A percentile compares a stretch with the other conserved stretches of the same genome.
Evolutionary conservation across 257 asterid genomes (phyloP).

Genomic region (Ballota nigra): DNA sequence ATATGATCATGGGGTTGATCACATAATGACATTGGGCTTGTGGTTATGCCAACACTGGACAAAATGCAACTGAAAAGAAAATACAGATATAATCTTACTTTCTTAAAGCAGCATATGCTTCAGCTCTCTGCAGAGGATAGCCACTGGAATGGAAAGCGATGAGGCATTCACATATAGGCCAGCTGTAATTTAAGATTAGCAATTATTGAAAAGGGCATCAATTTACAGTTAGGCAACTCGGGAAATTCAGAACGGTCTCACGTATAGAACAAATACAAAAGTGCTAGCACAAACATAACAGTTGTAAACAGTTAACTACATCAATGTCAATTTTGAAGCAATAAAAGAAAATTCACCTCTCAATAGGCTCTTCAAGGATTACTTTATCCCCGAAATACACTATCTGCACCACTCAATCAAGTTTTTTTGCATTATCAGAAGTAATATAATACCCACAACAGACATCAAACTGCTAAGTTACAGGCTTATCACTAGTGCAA

Average conservation of each 20-base stretch:
- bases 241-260: too few relatives aligned
- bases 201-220: conserved; percentile 11
- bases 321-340: neutral
- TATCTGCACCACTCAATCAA: conserved; percentile 49
- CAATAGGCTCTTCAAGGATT: conserved; percentile 85
- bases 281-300: neutral
- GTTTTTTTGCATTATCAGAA: neutral
- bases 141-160: conserved; percentile 87
- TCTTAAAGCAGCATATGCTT: conserved; percentile 89
- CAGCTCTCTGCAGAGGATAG: conserved; percentile 87
- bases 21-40: neutral
- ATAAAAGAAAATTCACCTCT: conserved; percentile 50
- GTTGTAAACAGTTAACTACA: neutral
- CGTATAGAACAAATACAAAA: neutral
- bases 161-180: conserved; percentile 96
- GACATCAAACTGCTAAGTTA: neutral
- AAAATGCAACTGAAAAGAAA: conserved; percentile 5
- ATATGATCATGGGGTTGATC: neutral
- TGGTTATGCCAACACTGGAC: conserved; percentile 7
- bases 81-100: conserved; percentile 48
- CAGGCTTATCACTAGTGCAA: neutral
- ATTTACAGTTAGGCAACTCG: neutral
- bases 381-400: conserved; percentile 85
- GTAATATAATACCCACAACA: neutral
- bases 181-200: conserved; percentile 44